phyloP scores from a whole-genome alignment of 768 basidiomycete species.

The Cytidiella melzeri region DNA sequence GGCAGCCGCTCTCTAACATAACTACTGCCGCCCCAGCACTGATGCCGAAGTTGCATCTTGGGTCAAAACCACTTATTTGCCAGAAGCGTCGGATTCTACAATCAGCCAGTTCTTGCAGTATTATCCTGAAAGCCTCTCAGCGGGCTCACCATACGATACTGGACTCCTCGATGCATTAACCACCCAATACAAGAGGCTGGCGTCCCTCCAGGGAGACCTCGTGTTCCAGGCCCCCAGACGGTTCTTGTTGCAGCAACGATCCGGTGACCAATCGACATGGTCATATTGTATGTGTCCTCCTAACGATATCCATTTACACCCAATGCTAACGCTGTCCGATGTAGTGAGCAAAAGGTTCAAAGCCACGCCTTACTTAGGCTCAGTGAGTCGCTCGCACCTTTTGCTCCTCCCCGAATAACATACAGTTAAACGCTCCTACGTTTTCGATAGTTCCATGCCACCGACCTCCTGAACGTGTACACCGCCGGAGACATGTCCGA shows the following conservation, averaged over 20 bases:
- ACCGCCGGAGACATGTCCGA: slow-evolving; percentile 37
- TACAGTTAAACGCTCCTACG: not conserved
- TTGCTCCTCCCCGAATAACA: not conserved
- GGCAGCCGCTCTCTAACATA: not conserved
- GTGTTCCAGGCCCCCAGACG: slow-evolving; percentile 23
- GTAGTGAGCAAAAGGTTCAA: slow-evolving; percentile 11
- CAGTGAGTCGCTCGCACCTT: not conserved
- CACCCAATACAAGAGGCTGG: slow-evolving; percentile 31
- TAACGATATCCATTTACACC: no score
- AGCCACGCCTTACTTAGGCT: slow-evolving; percentile 1
- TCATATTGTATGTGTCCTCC: slow-evolving; percentile 18
- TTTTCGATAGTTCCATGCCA: slow-evolving; percentile 33
- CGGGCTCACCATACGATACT: slow-evolving; percentile 52
- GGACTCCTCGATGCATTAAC: slow-evolving; percentile 36
- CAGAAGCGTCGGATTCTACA: slow-evolving; percentile 13
- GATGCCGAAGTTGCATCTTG: slow-evolving; percentile 15
- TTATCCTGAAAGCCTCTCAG: slow-evolving; percentile 27
- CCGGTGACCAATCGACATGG: slow-evolving; percentile 16
- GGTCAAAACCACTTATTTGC: slow-evolving; percentile 19
- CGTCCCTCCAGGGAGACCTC: slow-evolving; percentile 23
- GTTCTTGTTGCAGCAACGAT: slow-evolving; percentile 18
- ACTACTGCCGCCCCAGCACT: slow-evolving; percentile 15
- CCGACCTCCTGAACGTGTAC: slow-evolving; percentile 39
- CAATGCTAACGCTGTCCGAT: no score
- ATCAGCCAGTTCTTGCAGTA: slow-evolving; percentile 15